Evolutionary conservation across 768 basidiomycete genomes (phyloP).

Genomic region (Cytidiella melzeri): DNA sequence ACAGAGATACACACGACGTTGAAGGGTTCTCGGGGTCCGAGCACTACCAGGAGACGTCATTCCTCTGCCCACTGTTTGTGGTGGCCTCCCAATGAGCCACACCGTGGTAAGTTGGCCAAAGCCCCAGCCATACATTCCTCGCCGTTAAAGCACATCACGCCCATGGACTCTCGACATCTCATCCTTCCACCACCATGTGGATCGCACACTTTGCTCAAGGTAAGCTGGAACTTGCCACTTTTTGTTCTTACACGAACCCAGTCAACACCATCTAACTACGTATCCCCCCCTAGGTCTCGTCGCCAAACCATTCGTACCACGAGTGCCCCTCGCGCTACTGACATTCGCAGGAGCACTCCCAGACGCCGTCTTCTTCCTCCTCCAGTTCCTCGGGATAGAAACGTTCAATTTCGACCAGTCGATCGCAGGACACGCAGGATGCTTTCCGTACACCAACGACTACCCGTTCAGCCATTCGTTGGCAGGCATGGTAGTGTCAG

Average conservation of each 20-base stretch:
- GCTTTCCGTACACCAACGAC: constrained; percentile 29
- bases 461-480: constrained; percentile 29
- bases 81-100: too few species aligned
- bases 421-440: constrained; percentile 18
- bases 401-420: constrained; percentile 21
- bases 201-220: constrained; percentile 12
- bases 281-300: constrained; percentile 16
- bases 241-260: not conserved
- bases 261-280: not conserved
- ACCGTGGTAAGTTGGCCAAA: too few species aligned
- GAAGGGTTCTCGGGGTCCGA: too few species aligned
- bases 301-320: constrained; percentile 24
- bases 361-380: constrained; percentile 25
- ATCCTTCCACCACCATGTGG: constrained; percentile 8
- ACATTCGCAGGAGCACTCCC: constrained; percentile 22
- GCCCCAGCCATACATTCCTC: too few species aligned
- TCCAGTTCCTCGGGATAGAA: constrained; percentile 24
- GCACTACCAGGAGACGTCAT: too few species aligned
- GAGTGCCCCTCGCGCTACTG: constrained; percentile 22
- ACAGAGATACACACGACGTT: too few species aligned
- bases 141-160: too few species aligned
- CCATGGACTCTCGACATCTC: not conserved
- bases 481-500: constrained; percentile 19
- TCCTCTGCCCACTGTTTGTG: not conserved
- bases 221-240: not conserved